Conservation (phyloP, 139 green algal species). For the Picochlorum sp. region DNA sequence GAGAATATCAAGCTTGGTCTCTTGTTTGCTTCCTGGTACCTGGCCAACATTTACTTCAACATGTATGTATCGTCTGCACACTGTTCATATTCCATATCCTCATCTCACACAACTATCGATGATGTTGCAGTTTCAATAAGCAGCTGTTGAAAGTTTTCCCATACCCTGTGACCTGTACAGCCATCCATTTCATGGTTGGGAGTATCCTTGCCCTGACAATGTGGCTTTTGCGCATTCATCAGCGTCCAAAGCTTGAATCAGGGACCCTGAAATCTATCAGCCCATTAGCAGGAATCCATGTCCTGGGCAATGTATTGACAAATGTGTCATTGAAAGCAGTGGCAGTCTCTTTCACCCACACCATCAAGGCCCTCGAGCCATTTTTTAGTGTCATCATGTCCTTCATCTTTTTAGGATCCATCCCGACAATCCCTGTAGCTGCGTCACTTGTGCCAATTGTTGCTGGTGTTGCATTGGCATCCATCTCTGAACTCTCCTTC, state of each 20-base stretch:
- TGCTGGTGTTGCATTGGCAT: slow-evolving; percentile 81
- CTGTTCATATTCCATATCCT: too few relatives aligned
- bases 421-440: slow-evolving; percentile 57
- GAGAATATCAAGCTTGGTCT: slow-evolving; percentile 1
- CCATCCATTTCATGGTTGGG: slow-evolving; percentile 80
- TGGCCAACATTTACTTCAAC: slow-evolving; percentile 98
- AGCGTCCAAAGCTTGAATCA: slow-evolving; percentile 14
- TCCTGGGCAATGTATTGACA: slow-evolving; percentile 93
- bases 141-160: slow-evolving; percentile 80
- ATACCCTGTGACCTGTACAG: slow-evolving; percentile 80
- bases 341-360: slow-evolving; percentile 98
- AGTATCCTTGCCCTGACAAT: slow-evolving; percentile 47
- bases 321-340: slow-evolving; percentile 93
- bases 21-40: slow-evolving; percentile 91
- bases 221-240: slow-evolving; percentile 63
- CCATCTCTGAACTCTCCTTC: slow-evolving; percentile 52
- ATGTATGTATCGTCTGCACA: slow-evolving; percentile 53
- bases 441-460: slow-evolving; percentile 83
- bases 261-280: slow-evolving; percentile 54
- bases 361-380: slow-evolving; percentile 96
- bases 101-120: slow-evolving; percentile 15
- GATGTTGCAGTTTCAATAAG: slow-evolving; percentile 75
- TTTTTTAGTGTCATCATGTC: slow-evolving; percentile 91
- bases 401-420: slow-evolving; percentile 74
- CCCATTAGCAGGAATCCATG: slow-evolving; percentile 90